Percentiles rank a stretch among this genome's conserved stretches.
Evolutionary conservation across 257 asterid genomes (phyloP).

Genomic region (Salvia rosmarinus): DNA sequence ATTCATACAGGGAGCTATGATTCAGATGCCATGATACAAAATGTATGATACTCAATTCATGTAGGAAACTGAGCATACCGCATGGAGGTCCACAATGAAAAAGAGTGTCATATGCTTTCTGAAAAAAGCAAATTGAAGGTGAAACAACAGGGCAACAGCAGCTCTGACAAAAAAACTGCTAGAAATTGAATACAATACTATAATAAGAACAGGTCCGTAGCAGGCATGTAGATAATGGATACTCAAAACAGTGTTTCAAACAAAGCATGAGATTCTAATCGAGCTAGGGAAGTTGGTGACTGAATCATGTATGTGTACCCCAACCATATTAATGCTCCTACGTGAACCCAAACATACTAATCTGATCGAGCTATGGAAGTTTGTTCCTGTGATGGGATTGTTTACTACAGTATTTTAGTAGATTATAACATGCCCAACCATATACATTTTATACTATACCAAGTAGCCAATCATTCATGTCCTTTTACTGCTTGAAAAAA

Average conservation of each 20-base stretch:
- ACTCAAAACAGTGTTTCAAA: slow-evolving; percentile 5
- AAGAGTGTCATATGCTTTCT: slow-evolving; percentile 86
- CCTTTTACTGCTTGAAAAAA: slow-evolving; percentile 25
- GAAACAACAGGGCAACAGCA: slow-evolving; percentile 16
- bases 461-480: background rate
- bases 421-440: slow-evolving; percentile 13
- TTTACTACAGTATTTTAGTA: no score
- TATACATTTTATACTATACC: background rate
- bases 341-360: no score
- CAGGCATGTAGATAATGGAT: slow-evolving; percentile 24
- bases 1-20: slow-evolving; percentile 9
- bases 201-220: background rate
- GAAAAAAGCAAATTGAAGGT: slow-evolving; percentile 50
- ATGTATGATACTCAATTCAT: slow-evolving; percentile 16
- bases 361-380: no score
- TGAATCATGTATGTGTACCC: slow-evolving; percentile 11
- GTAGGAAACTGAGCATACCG: slow-evolving; percentile 60
- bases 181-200: slow-evolving; percentile 12
- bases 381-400: no score
- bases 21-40: slow-evolving; percentile 19
- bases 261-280: slow-evolving; percentile 26
- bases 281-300: slow-evolving; percentile 13
- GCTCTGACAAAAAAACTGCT: background rate
- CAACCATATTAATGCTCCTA: no score
- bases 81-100: slow-evolving; percentile 99